Percentiles rank a stretch among this genome's conserved stretches.
These are phyloP conservation scores for Rhinocladiella similis DNA, from an alignment of 2,329 filamentous ascomycete genomes.

Conservation along the genomic window DNA sequence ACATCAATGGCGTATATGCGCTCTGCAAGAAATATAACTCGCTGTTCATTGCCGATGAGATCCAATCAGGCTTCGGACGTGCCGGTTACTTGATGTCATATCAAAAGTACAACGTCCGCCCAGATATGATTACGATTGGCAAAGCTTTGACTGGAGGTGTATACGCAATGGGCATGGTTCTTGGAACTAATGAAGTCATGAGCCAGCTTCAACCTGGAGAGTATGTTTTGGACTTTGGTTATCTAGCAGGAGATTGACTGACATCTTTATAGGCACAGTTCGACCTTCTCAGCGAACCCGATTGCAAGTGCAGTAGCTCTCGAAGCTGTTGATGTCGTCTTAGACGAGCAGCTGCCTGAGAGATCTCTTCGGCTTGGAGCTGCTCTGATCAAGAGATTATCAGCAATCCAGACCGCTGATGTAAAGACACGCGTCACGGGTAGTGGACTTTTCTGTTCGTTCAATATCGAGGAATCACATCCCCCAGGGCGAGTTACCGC, in stretches of 20 bases:
- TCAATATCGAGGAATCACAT: background rate
- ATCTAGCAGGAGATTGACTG: no score
- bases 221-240: no score
- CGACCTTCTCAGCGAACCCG: slow-evolving; percentile 6
- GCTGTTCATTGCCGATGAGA: slow-evolving; percentile 81
- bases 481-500: background rate
- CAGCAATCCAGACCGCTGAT: background rate
- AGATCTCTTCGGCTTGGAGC: background rate
- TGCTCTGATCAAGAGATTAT: background rate
- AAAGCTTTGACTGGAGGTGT: slow-evolving; percentile 12
- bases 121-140: slow-evolving; percentile 83
- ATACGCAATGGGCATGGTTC: slow-evolving; percentile 6
- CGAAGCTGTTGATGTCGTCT: slow-evolving; percentile 1
- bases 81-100: slow-evolving; percentile 95
- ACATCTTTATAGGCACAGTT: background rate
- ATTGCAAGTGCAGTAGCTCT: slow-evolving; percentile 1
- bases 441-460: background rate
- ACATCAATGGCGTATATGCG: background rate
- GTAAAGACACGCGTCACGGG: background rate
- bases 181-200: slow-evolving; percentile 2
- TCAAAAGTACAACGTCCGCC: slow-evolving; percentile 83
- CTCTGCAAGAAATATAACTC: slow-evolving; percentile 4
- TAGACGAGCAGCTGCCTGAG: slow-evolving; percentile 1
- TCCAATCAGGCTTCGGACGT: slow-evolving; percentile 86
- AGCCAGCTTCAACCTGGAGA: background rate